Evolutionary conservation across 352 stramenopile genomes (phyloP).

Genomic region (Phytophthora sojae): DNA sequence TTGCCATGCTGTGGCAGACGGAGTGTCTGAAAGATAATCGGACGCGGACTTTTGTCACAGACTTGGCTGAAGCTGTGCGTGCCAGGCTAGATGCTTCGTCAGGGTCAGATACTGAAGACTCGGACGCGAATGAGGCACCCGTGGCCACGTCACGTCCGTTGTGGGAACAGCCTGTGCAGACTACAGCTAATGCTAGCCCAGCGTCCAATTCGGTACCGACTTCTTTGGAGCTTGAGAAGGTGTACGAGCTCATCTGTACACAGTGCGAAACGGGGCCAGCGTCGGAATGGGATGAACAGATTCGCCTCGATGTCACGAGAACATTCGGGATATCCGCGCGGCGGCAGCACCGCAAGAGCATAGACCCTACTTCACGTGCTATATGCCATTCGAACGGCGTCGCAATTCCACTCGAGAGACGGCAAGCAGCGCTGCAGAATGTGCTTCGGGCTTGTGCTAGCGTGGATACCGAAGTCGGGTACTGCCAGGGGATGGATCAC

Average conservation of each 20-base stretch:
- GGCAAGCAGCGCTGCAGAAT: conserved; percentile 57
- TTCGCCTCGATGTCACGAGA: conserved; percentile 67
- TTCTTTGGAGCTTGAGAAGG: conserved; percentile 28
- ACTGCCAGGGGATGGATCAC: conserved; percentile 84
- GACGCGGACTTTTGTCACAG: conserved; percentile 54
- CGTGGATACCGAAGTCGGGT: conserved; percentile 74
- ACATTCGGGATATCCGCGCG: conserved; percentile 74
- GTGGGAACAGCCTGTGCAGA: conserved; percentile 22
- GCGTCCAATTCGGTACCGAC: conserved; percentile 15
- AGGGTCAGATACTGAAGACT: conserved; percentile 57
- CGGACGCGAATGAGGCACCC: conserved; percentile 36
- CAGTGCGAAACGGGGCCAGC: conserved; percentile 41
- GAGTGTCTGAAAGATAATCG: conserved; percentile 60
- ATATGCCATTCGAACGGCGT: conserved; percentile 23
- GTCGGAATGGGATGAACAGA: conserved; percentile 67
- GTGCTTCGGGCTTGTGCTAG: conserved; percentile 72
- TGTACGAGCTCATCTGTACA: conserved; percentile 61
- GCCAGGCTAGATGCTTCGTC: conserved; percentile 48
- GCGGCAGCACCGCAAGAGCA: conserved; percentile 41
- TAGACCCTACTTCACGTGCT: conserved; percentile 16
- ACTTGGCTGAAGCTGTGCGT: conserved; percentile 65
- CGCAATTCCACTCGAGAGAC: conserved; percentile 36
- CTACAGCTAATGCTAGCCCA: neutral
- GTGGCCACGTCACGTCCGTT: conserved; percentile 22
- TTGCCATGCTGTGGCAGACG: conserved; percentile 49